phyloP scores from a whole-genome alignment of 1,139 yeast species.

The Magnusiomyces sp. region DNA sequence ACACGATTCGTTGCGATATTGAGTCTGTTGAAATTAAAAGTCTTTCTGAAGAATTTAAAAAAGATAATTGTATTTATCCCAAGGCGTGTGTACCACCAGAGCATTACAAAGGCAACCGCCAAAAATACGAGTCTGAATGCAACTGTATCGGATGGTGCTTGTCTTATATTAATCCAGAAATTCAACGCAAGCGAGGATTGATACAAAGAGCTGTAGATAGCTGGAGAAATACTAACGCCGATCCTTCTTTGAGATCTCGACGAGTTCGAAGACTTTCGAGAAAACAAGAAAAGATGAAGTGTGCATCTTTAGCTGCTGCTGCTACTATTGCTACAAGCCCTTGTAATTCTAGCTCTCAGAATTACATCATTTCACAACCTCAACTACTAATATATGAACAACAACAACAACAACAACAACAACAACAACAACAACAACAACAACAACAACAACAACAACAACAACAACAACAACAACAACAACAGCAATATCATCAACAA shows the following conservation, averaged over 20 bases:
- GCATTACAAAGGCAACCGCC: conserved; percentile 39
- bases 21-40: conserved; percentile 23
- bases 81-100: conserved; percentile 37
- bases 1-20: conserved; percentile 32
- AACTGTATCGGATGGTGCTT: conserved; percentile 42
- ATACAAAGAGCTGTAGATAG: conserved; percentile 44
- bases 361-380: too few species aligned
- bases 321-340: not conserved
- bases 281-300: conserved; percentile 3
- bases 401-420: too few species aligned
- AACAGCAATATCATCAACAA: too few species aligned
- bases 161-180: conserved; percentile 35
- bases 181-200: conserved; percentile 37
- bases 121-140: conserved; percentile 39
- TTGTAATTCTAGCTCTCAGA: too few species aligned
- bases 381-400: too few species aligned
- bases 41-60: conserved; percentile 30
- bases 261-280: conserved; percentile 30
- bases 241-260: conserved; percentile 36
- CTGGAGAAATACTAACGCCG: conserved; percentile 40
- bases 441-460: too few species aligned
- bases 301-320: not conserved
- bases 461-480: too few species aligned
- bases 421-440: too few species aligned
- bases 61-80: conserved; percentile 39